Evolutionary conservation across 2,329 filamentous ascomycete genomes (phyloP).

Genomic region (Ophiostoma ips): DNA sequence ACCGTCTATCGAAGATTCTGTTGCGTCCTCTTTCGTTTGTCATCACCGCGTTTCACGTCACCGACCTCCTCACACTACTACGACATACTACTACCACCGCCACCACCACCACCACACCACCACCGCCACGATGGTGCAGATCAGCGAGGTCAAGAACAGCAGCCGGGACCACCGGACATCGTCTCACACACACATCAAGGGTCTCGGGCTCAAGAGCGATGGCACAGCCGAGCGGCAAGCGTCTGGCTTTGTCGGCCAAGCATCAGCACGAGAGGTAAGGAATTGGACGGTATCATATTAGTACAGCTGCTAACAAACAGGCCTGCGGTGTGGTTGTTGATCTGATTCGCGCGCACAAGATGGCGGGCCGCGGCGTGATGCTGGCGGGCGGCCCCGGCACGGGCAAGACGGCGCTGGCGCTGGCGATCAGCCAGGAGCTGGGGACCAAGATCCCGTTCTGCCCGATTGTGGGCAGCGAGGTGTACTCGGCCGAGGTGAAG

Average conservation of each 20-base stretch:
- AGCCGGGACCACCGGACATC: conserved; percentile 92
- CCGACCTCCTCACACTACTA: neutral
- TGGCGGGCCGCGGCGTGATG: conserved; percentile 87
- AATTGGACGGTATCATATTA: too few relatives aligned
- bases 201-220: conserved; percentile 73
- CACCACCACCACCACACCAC: too few relatives aligned
- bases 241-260: conserved; percentile 82
- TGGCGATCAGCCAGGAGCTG: conserved; percentile 91
- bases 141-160: conserved; percentile 90
- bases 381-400: conserved; percentile 91
- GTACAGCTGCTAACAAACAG: conserved; percentile 26
- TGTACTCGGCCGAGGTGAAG: conserved; percentile 97
- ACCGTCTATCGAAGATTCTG: neutral
- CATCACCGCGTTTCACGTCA: neutral
- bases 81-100: too few relatives aligned
- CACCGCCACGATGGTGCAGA: conserved; percentile 55
- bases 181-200: conserved; percentile 95
- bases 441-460: conserved; percentile 98
- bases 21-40: neutral
- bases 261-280: conserved; percentile 69
- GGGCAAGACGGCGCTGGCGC: conserved; percentile 89
- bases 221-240: conserved; percentile 69
- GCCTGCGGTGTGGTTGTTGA: conserved; percentile 94
- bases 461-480: conserved; percentile 93
- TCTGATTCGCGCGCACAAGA: conserved; percentile 89